Base-by-base conservation (phyloP, 345 rosid genomes). In the Tarenaya hassleriana region DNA sequence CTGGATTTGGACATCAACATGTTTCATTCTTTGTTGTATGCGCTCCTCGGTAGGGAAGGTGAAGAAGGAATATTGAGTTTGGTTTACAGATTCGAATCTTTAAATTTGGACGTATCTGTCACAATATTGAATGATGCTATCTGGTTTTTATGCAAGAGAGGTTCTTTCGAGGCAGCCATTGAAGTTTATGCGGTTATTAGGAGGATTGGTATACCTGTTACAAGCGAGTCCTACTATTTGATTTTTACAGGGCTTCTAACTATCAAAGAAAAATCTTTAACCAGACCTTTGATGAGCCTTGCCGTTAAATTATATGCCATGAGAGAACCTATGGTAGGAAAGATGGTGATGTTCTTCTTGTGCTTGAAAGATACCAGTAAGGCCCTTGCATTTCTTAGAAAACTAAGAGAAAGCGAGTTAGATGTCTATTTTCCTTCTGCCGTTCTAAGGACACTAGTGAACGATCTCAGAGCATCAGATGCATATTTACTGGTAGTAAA, bases 131-230 rank as follows among this genome's bases (percentile, higher is more conserved):
- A 75, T 52, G 56, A 69, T 35, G 67, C 86, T 56, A 68, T 83
- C 58, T 44, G 41, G 58, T 72, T 74, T 67, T 69, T 90, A 68
- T 80, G 86, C 71, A 74, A 75, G 58, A 74, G 70, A 47, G 78
- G 75, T 58, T 77, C 56, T 53, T 53, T 62, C 5, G 64, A 69
- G 14, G 62, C 62, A 31, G 83, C 75, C 3, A 55, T 61, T 62
- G 80, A 80, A 52, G 69, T 84, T 41, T 75, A 44, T 64, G 33
- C 60, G 63, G 40, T 72, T 60, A 74, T 75, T 73, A 80, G 62
- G 56, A 75, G 75, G 67, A 82, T 64, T 18, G 63, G 72, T 7
- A 56, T 51, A 18, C 12, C 56, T 37, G 37, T 81, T 37, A 59
- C 64, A 21, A 54, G 68, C 52, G 62, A 70, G 40, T 78, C 85